Conservation (phyloP, 495 filamentous ascomycete species). For the Penicillium macrosclerotiorum region DNA sequence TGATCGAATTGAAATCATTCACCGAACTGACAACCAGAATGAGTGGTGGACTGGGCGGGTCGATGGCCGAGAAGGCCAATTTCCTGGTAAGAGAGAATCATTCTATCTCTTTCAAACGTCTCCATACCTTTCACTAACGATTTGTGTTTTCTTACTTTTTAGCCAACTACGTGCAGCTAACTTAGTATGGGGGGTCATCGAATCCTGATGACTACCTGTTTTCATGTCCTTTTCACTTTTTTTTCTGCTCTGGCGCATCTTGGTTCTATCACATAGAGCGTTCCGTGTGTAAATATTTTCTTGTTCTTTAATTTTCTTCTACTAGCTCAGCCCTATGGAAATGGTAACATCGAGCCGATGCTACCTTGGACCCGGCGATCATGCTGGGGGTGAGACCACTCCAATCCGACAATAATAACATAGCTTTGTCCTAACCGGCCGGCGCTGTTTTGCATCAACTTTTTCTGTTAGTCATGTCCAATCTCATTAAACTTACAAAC, state of each 20-base stretch:
- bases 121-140: too few relatives aligned
- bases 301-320: constrained; percentile 12
- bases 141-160: constrained; percentile 6
- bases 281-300: constrained; percentile 28
- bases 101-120: too few relatives aligned
- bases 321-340: constrained; percentile 10
- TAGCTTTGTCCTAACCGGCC: neutral
- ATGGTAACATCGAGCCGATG: constrained; percentile 5
- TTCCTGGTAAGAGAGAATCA: constrained; percentile 93
- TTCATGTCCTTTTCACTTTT: constrained; percentile 1
- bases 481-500: constrained; percentile 57
- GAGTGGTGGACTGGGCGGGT: constrained; percentile 94
- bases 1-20: constrained; percentile 85
- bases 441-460: neutral
- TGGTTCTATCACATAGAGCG: constrained; percentile 30
- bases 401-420: neutral
- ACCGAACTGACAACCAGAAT: constrained; percentile 79
- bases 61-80: constrained; percentile 79
- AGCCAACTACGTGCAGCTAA: constrained; percentile 49
- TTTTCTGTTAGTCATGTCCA: constrained; percentile 41
- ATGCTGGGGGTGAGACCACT: neutral
- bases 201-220: constrained; percentile 2
- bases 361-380: constrained; percentile 5
- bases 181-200: constrained; percentile 24
- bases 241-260: constrained; percentile 16